Conservation (phyloP, 345 rosid genomes). For the Combretum micranthum region DNA sequence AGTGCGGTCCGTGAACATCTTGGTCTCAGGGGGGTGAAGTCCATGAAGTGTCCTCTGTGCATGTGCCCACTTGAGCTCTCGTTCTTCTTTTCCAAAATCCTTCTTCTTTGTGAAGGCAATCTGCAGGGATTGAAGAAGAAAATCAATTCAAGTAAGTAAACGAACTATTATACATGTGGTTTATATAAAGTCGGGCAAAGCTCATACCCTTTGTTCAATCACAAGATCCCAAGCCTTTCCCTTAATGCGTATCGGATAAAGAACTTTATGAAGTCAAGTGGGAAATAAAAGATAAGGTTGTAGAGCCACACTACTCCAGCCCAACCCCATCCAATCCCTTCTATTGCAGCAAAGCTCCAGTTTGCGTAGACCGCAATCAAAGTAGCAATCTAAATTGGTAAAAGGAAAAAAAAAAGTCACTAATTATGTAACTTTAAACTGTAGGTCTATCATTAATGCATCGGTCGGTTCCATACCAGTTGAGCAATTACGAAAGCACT, state of each 20-base stretch:
- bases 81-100: conserved; percentile 44
- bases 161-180: background rate
- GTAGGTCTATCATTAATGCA: background rate
- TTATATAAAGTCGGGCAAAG: background rate
- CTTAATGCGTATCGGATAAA: conserved; percentile 41
- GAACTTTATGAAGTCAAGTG: conserved; percentile 48
- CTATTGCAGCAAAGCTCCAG: conserved; percentile 46
- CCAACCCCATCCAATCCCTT: conserved; percentile 64
- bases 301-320: conserved; percentile 57
- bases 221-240: conserved; percentile 63
- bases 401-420: no score
- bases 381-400: conserved; percentile 39
- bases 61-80: conserved; percentile 52
- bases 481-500: conserved; percentile 41
- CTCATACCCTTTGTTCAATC: conserved; percentile 51
- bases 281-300: conserved; percentile 41
- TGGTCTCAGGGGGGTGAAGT: conserved; percentile 39
- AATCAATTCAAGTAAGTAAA: background rate
- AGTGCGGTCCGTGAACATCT: conserved; percentile 35
- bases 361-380: conserved; percentile 50
- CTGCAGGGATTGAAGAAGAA: conserved; percentile 15
- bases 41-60: conserved; percentile 55
- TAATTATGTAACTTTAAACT: no score
- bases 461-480: conserved; percentile 29
- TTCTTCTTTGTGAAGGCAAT: conserved; percentile 49